Percentiles rank a stretch among this genome's conserved stretches.
These are phyloP conservation scores for Stephania cephalantha DNA, from an alignment of 164 flowering plant genomes.

Conservation along the genomic window DNA sequence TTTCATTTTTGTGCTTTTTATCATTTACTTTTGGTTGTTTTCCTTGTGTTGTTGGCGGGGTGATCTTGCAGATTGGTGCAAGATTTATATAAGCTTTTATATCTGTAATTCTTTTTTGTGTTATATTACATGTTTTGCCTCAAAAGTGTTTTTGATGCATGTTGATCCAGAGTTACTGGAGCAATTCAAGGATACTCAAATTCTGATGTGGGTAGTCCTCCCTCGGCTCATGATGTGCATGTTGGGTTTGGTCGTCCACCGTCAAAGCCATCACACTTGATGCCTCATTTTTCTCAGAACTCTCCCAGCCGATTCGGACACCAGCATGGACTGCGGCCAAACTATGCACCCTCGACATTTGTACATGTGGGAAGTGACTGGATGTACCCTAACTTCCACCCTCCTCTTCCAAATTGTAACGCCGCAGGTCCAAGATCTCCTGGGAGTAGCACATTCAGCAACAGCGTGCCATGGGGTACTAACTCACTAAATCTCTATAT, in stretches of 20 bases:
- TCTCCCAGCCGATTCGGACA: conserved; percentile 80
- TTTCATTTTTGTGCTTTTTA: background rate
- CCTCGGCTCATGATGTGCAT: conserved; percentile 43
- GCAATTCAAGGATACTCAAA: conserved; percentile 47
- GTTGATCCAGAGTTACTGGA: conserved; percentile 52
- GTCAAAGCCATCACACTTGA: conserved; percentile 43
- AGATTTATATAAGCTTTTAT: too few species aligned
- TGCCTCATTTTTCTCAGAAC: conserved; percentile 50
- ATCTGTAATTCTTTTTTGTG: background rate
- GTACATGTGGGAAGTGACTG: conserved; percentile 40
- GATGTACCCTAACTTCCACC: conserved; percentile 44
- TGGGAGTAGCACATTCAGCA: conserved; percentile 38
- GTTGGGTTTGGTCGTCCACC: conserved; percentile 38
- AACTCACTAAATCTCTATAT: background rate
- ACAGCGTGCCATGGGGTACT: conserved; percentile 69
- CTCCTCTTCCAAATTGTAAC: conserved; percentile 39
- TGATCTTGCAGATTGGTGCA: background rate
- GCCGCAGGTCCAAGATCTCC: conserved; percentile 55
- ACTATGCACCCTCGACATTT: conserved; percentile 41
- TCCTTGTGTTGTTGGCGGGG: background rate
- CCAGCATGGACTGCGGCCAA: conserved; percentile 45
- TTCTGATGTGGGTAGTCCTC: conserved; percentile 46
- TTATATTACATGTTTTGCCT: background rate
- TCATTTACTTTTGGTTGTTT: background rate
- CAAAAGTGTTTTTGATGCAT: background rate